Base-by-base conservation (phyloP, 2,329 filamentous ascomycete genomes). In the Calonectria naviculata region DNA sequence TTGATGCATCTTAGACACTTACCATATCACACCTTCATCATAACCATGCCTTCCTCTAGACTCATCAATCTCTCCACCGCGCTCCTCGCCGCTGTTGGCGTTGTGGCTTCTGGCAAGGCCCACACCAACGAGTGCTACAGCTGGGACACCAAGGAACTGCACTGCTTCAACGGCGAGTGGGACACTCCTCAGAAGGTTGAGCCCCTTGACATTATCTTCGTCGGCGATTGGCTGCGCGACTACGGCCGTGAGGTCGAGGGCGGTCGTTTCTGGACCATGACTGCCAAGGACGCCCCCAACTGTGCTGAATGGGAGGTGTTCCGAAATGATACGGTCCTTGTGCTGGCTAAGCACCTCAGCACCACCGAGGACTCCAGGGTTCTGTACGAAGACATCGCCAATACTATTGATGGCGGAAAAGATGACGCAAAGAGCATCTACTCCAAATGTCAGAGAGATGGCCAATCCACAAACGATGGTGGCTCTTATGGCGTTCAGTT, bases 361-460 rank as follows among this genome's bases (percentile, higher is more conserved):
- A 46, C 52, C 44, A 42, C 62, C 12, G 58, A 47, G 38, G 34
- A 73, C 46, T 76, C 79, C 6, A 74, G 64, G 29, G 74, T 80
- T 13, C 71, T 78, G 2, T 79, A 74, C 56, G 66, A 69, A 4
- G 78, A 80, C 24, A 75, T 80, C 36, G 79, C 79, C 24, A 68
- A 54, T 56, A 78, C 78, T 44, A 80, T 81, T 28, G 77, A 80
- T 49, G 75, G 77, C 28, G 78, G 73, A 34, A 19, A 38, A 8
- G 75, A 79, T 13, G 75, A 80, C 29, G 79, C 79, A 29, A 70
- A 58, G 58, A 78, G 77, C 47, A 80, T 81, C 44, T 76, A 80
- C 47, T 72, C 75, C 26, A 75, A 70, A 36, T 58, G 66, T 29
- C 63, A 70, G 24, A 64, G 56, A 36, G 38, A 67, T 19, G 46